Evolutionary conservation across 805 yeast genomes (phyloP).

Genomic region (Zygosaccharomyces gambellarensis): DNA sequence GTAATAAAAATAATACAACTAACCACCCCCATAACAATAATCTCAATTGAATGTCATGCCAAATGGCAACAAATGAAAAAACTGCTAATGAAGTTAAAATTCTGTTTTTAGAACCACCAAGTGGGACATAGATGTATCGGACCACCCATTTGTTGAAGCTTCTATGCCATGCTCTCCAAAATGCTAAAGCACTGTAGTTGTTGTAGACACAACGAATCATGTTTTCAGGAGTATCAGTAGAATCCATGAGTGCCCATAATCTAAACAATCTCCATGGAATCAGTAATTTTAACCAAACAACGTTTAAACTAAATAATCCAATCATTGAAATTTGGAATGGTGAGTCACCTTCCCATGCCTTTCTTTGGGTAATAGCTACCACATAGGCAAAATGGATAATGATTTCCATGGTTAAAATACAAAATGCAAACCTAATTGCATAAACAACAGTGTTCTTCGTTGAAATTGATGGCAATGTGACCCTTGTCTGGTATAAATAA

Average conservation of each 20-base stretch:
- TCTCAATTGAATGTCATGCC: constrained; percentile 95
- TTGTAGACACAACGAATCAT: constrained; percentile 96
- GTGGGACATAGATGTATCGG: constrained; percentile 82
- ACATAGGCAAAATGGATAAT: constrained; percentile 84
- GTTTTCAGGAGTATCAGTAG: constrained; percentile 94
- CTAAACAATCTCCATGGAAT: constrained; percentile 96
- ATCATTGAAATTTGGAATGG: constrained; percentile 95
- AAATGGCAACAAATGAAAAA: constrained; percentile 90
- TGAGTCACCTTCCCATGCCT: constrained; percentile 84
- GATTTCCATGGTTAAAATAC: constrained; percentile 84
- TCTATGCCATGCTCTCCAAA: constrained; percentile 99
- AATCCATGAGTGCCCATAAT: constrained; percentile 88
- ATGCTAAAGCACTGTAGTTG: constrained; percentile 87
- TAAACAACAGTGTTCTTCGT: constrained; percentile 51
- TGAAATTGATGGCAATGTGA: constrained; percentile 57
- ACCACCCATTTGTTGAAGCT: constrained; percentile 87
- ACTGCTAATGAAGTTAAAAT: constrained; percentile 75
- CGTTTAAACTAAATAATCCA: constrained; percentile 81
- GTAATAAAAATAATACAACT: constrained; percentile 77
- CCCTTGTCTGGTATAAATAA: constrained; percentile 65
- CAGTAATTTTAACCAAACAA: constrained; percentile 87
- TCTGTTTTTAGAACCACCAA: constrained; percentile 77
- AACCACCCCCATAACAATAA: constrained; percentile 95
- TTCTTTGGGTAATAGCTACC: constrained; percentile 83
- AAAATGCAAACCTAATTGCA: constrained; percentile 61